Evolutionary conservation across 129 eudicot species (phyloP), one percentile per base, ranked within the genome.

Genomic region (Chrysanthemum makinoi): DNA sequence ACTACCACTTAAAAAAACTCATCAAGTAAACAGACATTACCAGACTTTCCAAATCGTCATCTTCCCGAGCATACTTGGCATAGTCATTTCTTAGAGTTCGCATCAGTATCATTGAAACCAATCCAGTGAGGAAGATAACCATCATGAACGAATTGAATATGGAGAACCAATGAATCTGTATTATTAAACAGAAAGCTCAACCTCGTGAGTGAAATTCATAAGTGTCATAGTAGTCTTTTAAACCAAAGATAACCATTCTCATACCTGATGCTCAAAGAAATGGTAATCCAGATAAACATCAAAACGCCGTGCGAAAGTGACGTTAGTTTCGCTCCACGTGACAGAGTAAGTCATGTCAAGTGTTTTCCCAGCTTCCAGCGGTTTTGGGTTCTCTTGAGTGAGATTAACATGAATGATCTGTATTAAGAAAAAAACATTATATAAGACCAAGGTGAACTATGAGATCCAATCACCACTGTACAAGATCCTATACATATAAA

Each of bases 331-430:
- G n/a, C 77, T 76, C 97, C 97, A 90, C 68, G 80, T 90, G 73
- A 90, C 95, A 13, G 96, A 85, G 77, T 93, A 93, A 61, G 98
- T 93, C 98, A 93, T 85, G 66, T 89, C 90, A 65, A 87, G 72
- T 60, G 81, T 68, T 75, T 82, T 80, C 77, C 98, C 98, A 66
- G 68, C 95, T 83, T 89, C 98, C 76, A 93, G 77, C 22, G 96
- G 88, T 74, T 82, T 93, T 33, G 90, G 90, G 80, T 69, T 85
- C 69, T 93, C 98, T 82, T 89, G 98, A 72, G 96, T 85, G 66
- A 93, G 92, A 80, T 93, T 93, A 57, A 93, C 98, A 79, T 93
- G 95, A 73, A 89, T 93, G 79, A 93, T 93, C 98, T 93, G 90
- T 76, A 82, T 15, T 44, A 68, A 66, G 39, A 75, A 50, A 58